A percentile compares a stretch with the other conserved stretches of the same genome.
phyloP scores from a whole-genome alignment of 202 grass and related monocot species.

The Schoenoplectus tabernaemontani region DNA sequence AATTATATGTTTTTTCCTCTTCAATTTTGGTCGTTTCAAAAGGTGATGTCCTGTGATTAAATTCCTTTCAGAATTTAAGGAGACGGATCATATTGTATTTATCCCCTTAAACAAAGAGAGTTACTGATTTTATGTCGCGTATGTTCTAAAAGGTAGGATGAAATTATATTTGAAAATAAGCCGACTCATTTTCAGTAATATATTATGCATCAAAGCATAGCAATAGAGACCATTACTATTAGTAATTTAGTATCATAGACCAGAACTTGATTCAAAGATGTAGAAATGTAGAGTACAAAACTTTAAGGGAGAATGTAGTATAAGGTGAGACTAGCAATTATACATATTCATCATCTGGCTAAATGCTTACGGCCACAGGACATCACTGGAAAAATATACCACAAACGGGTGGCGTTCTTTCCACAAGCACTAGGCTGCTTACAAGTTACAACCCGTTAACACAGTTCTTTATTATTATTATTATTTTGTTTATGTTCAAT shows the following conservation, averaged over 20 bases:
- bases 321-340: not conserved
- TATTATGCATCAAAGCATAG: not conserved
- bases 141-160: not conserved
- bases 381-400: not conserved
- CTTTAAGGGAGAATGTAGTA: not conserved
- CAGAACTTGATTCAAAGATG: too few relatives aligned
- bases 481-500: not conserved
- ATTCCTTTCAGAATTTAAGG: conserved; percentile 34
- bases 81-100: conserved; percentile 43
- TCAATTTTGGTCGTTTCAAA: conserved; percentile 31
- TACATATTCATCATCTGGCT: not conserved
- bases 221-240: not conserved
- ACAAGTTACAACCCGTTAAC: too few relatives aligned
- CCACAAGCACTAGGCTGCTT: not conserved
- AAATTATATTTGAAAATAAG: not conserved
- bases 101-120: not conserved
- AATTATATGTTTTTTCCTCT: conserved; percentile 13
- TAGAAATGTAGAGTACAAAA: too few relatives aligned
- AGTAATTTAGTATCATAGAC: too few relatives aligned
- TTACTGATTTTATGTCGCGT: not conserved
- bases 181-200: not conserved
- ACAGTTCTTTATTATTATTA: too few relatives aligned
- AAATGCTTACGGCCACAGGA: not conserved
- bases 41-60: conserved; percentile 48
- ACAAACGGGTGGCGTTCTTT: not conserved